Evolutionary conservation across 768 basidiomycete species (phyloP).

Genomic region (Panellus pusillus): DNA sequence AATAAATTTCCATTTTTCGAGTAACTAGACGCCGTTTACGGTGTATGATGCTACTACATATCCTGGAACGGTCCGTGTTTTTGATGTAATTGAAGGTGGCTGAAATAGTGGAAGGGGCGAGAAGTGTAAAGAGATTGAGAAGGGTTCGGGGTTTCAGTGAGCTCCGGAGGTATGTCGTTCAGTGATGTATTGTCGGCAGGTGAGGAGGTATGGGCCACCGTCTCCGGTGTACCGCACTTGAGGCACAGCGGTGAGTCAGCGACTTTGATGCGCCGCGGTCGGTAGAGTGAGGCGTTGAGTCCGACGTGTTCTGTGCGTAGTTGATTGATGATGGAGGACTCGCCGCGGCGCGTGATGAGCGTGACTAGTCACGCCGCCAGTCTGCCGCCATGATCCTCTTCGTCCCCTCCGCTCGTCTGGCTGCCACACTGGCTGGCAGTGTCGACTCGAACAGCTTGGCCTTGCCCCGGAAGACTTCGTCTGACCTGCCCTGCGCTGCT

Average conservation of each 20-base stretch:
- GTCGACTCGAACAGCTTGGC: no score
- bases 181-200: constrained; percentile 3
- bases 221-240: constrained; percentile 9
- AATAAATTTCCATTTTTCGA: no score
- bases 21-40: no score
- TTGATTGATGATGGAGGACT: constrained; percentile 16
- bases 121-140: constrained; percentile 1
- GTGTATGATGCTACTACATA: no score
- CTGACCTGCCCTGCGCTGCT: no score
- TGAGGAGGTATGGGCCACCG: constrained; percentile 19
- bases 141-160: background rate
- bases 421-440: no score
- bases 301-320: constrained; percentile 19
- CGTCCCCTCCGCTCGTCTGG: no score
- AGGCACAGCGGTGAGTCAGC: constrained; percentile 12
- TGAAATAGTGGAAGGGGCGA: background rate
- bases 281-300: constrained; percentile 22
- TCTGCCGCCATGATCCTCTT: no score
- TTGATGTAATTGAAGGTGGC: background rate
- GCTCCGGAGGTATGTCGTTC: background rate
- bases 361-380: no score
- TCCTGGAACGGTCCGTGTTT: background rate
- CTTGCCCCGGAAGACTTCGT: no score
- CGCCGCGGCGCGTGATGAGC: no score
- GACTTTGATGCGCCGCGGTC: constrained; percentile 18